Conservation (phyloP, 352 stramenopile species). For the Saprolegnia parasitica region DNA sequence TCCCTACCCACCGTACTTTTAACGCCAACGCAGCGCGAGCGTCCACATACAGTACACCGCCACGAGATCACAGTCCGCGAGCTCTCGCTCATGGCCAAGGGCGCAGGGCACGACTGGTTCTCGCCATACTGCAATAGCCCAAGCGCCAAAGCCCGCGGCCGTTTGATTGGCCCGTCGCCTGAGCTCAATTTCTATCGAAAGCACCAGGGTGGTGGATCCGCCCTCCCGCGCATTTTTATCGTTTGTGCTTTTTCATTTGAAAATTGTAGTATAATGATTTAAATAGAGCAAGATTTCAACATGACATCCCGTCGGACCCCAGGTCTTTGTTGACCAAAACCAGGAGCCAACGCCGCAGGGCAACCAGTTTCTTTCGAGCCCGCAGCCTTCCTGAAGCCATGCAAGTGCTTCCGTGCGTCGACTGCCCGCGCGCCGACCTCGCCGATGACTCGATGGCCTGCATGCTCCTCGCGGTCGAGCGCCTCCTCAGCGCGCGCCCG, state of each 20-base stretch:
- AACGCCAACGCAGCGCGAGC: not conserved
- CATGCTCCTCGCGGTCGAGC: not conserved
- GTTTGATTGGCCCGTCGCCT: constrained; percentile 3
- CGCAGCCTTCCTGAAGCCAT: not conserved
- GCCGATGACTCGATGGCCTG: not conserved
- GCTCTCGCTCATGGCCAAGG: too few relatives aligned
- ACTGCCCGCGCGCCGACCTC: not conserved
- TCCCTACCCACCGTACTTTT: not conserved
- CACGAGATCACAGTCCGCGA: not conserved
- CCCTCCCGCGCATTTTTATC: not conserved
- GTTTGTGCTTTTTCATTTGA: not conserved
- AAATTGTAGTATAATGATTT: not conserved
- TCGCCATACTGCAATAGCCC: not conserved
- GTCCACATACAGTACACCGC: not conserved
- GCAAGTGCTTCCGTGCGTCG: not conserved
- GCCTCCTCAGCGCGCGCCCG: not conserved
- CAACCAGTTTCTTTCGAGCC: not conserved
- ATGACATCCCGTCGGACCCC: not conserved
- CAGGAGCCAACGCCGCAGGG: not conserved
- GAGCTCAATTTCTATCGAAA: constrained; percentile 11
- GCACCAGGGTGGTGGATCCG: not conserved
- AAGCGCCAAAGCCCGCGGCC: not conserved
- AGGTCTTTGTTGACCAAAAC: constrained; percentile 10
- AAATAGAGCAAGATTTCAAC: not conserved
- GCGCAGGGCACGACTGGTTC: not conserved